Evolutionary conservation across 257 asterid genomes (phyloP).

Genomic region (Solanum ossicruentum): DNA sequence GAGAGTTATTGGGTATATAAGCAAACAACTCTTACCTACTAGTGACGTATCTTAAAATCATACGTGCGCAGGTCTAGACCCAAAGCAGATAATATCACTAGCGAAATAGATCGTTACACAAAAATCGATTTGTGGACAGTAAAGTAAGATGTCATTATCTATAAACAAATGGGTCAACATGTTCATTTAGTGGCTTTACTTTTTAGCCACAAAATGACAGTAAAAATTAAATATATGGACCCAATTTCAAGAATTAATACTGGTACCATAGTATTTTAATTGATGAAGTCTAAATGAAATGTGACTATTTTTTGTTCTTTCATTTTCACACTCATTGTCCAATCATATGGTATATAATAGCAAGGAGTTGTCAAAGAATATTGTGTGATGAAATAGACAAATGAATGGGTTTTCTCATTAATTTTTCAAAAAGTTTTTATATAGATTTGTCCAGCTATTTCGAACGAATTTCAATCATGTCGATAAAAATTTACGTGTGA

Average conservation of each 20-base stretch:
- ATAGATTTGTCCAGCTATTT: neutral
- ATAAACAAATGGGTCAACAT: conserved; percentile 26
- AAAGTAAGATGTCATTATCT: neutral
- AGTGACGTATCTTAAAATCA: too few species aligned
- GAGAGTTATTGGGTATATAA: too few species aligned
- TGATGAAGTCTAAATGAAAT: neutral
- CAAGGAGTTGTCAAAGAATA: neutral
- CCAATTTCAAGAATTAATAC: neutral
- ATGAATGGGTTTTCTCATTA: too few species aligned
- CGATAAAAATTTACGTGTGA: neutral
- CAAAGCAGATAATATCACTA: too few species aligned
- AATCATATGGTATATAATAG: neutral
- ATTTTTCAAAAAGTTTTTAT: neutral
- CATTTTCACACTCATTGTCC: neutral
- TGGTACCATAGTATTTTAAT: neutral
- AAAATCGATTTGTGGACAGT: neutral
- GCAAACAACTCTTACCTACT: too few species aligned
- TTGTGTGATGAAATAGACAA: neutral
- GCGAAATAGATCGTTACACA: neutral
- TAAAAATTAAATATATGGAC: neutral
- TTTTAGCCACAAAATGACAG: conserved; percentile 25
- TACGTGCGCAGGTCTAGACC: too few species aligned
- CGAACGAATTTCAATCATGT: neutral
- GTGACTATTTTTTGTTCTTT: neutral
- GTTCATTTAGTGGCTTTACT: conserved; percentile 14